Base-by-base conservation (phyloP, 768 basidiomycete species). In the Tricholoma terreum region DNA sequence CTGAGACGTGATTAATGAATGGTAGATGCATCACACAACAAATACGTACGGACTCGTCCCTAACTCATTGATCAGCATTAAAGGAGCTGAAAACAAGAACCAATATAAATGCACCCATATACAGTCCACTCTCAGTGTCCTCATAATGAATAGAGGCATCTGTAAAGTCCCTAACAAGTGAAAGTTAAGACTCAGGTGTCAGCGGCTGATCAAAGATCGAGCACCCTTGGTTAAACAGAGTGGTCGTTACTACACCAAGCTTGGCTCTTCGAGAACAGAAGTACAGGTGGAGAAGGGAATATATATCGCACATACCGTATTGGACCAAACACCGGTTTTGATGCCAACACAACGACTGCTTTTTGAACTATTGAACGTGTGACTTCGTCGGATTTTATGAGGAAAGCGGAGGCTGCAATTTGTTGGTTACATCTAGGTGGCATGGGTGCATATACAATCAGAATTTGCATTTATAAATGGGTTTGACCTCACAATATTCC, bases 361-460 rank as follows among this genome's bases (percentile, higher is more conserved):
- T 98, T 99, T 71, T 99, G 97, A 0, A 99, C 97, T 8, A 89
- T 98, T 4, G 90, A 93, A 14, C 97, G 86, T 4, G 97, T 98
- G 15, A 98, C 92, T 61, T 97, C 95, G 2, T 83, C 77, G 36
- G 84, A 81, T 67, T 87, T 89, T 48, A 90, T 86, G 4, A 93
- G 76, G 27, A 99, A 79, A 19, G 86, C 79, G 0, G 87, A 80
- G 1, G 94, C 78, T 9, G 91, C 77, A 33, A 99, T 93, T 76
- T 99, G 97, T 50, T 95, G 92, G 65, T 98, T 98, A 69, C 95
- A 96, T 64, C 92, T 94, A 57, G 8, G 50, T 2, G 15, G 14
- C 24, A 15, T 45, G 7, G 21, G 45, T 6, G 11, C 7, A 19
- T 21, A 34, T 22, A 31, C n/a, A 9, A 27, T 50, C 9, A 46